A percentile compares a stretch with the other conserved stretches of the same genome.
phyloP scores from a whole-genome alignment of 1,284 basidiomycete genomes.

The Megacollybia platyphylla region DNA sequence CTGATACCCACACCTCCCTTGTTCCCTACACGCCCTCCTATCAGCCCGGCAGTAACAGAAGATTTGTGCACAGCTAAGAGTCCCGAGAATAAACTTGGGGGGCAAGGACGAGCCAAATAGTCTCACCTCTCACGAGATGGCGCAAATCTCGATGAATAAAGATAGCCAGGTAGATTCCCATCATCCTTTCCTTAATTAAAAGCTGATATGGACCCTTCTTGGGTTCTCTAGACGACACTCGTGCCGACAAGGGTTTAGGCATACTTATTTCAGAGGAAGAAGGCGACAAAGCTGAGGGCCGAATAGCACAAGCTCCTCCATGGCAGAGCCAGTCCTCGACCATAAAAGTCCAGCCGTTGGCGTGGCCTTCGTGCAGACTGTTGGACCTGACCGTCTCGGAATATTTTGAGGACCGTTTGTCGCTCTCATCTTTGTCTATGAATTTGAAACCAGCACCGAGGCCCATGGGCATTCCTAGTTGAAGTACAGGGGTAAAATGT shows the following conservation, averaged over 20 bases:
- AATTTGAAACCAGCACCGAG: constrained; percentile 67
- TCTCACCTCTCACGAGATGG: constrained; percentile 43
- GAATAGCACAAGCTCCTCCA: constrained; percentile 16
- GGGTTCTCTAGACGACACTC: constrained; percentile 23
- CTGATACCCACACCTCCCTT: constrained; percentile 81
- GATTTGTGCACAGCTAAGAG: constrained; percentile 50
- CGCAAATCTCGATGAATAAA: constrained; percentile 59
- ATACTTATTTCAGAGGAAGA: constrained; percentile 20
- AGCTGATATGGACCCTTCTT: constrained; percentile 66
- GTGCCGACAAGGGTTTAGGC: constrained; percentile 22
- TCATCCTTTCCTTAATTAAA: constrained; percentile 74
- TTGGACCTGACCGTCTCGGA: constrained; percentile 15
- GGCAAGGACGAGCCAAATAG: not conserved
- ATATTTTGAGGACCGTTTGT: constrained; percentile 21
- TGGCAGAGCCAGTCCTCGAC: constrained; percentile 64
- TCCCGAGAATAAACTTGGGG: not conserved
- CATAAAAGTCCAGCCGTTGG: constrained; percentile 56
- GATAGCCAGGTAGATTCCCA: constrained; percentile 75
- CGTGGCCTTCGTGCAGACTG: constrained; percentile 20
- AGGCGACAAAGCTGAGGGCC: constrained; percentile 15
- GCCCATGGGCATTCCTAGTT: constrained; percentile 58
- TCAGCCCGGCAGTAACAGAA: constrained; percentile 75
- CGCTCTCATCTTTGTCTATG: constrained; percentile 35
- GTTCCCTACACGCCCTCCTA: constrained; percentile 78
- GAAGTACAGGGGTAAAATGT: constrained; percentile 2